Conservation (phyloP, 23 red algal species). For the Rhodosorus marinus region DNA sequence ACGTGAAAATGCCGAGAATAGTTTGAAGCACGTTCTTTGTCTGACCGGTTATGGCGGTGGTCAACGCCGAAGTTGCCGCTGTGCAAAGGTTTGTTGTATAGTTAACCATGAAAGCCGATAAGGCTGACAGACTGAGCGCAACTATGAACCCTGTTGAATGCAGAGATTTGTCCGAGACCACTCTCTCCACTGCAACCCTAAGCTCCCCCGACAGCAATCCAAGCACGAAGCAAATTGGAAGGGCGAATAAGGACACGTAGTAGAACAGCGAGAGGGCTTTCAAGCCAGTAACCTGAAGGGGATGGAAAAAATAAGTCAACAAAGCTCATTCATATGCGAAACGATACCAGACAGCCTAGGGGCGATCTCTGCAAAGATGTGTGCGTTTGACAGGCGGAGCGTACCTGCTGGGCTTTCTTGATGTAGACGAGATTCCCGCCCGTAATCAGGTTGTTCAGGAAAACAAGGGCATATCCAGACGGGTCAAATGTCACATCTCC, state of each 20-base stretch:
- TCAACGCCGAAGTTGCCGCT: conserved; percentile 56
- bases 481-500: conserved; percentile 64
- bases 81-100: conserved; percentile 81
- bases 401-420: conserved; percentile 41
- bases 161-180: conserved; percentile 31
- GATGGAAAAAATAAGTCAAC: too few species aligned
- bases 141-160: conserved; percentile 26
- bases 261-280: conserved; percentile 60
- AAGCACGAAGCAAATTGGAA: conserved; percentile 44
- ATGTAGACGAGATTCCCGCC: conserved; percentile 67
- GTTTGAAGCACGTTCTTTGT: conserved; percentile 92
- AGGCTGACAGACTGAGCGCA: conserved; percentile 47
- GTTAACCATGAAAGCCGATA: conserved; percentile 81
- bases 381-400: too few species aligned
- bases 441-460: conserved; percentile 88
- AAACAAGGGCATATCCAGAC: conserved; percentile 66
- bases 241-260: conserved; percentile 42
- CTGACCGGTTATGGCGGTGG: conserved; percentile 76
- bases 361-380: too few species aligned
- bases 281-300: conserved; percentile 20
- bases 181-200: conserved; percentile 13
- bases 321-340: too few species aligned
- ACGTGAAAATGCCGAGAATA: conserved; percentile 62
- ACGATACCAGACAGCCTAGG: too few species aligned
- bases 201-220: conserved; percentile 29